Conservation (phyloP, 2,329 filamentous ascomycete genomes). For the Arthrobotrys sinensis region DNA sequence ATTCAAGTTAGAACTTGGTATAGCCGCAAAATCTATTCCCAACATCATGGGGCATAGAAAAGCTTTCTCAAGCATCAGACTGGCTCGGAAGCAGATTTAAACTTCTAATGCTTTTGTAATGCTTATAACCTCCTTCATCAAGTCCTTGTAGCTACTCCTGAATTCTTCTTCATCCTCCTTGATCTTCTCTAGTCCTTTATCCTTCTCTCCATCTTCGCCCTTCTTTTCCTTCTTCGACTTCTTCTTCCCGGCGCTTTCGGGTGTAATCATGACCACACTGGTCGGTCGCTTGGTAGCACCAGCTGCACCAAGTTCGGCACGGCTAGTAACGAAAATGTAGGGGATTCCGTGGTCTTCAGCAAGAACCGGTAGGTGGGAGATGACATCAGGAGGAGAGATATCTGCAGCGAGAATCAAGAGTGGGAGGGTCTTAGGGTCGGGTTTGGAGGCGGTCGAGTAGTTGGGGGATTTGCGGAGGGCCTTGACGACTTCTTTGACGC, state of each 20-base stretch:
- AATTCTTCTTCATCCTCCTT: conserved; percentile 71
- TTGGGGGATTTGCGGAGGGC: conserved; percentile 91
- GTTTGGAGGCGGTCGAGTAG: conserved; percentile 77
- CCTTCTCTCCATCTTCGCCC: conserved; percentile 69
- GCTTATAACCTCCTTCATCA: conserved; percentile 73
- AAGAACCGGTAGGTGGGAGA: conserved; percentile 95
- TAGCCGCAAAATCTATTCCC: background rate
- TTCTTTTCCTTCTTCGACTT: conserved; percentile 68
- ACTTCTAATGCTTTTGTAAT: conserved; percentile 63
- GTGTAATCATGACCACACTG: conserved; percentile 90
- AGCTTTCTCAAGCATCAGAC: background rate
- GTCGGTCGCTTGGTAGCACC: conserved; percentile 96
- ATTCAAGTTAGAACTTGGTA: background rate
- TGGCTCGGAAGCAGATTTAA: conserved; percentile 2
- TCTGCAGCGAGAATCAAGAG: conserved; percentile 95
- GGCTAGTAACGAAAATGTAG: conserved; percentile 93
- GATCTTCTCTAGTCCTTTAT: conserved; percentile 65
- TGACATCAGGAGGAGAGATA: conserved; percentile 98
- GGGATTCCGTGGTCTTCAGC: conserved; percentile 98
- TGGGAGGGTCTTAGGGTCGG: conserved; percentile 70
- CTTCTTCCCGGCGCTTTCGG: conserved; percentile 69
- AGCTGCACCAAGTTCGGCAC: conserved; percentile 92
- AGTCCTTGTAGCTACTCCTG: conserved; percentile 75
- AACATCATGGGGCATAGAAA: background rate
- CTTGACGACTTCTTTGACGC: conserved; percentile 99